These are phyloP conservation scores for Saccharomyces hybrid DNA, from an alignment of 1,139 yeast genomes.

Conservation along the genomic window DNA sequence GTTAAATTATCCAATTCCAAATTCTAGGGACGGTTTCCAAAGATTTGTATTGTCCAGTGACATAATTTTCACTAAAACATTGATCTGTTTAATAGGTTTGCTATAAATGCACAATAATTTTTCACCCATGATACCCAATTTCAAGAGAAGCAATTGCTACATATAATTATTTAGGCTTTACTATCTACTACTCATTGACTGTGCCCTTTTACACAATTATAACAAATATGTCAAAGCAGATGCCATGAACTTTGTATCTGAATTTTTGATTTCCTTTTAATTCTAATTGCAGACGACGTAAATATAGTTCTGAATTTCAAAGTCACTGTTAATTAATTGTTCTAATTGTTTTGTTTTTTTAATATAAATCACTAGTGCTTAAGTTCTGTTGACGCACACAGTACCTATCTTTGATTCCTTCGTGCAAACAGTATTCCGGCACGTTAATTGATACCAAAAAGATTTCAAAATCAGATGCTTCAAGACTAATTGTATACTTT, in stretches of 20 bases:
- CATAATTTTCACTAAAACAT: not conserved
- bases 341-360: no score
- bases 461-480: not conserved
- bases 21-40: not conserved
- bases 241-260: not conserved
- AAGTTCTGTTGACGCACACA: not conserved
- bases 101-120: not conserved
- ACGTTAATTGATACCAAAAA: not conserved
- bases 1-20: not conserved
- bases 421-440: not conserved
- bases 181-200: not conserved
- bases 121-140: not conserved
- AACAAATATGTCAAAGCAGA: not conserved
- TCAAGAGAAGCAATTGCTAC: not conserved
- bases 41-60: not conserved
- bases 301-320: not conserved
- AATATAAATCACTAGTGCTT: not conserved
- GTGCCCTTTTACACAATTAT: not conserved
- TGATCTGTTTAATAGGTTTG: not conserved
- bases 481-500: not conserved
- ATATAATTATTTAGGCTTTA: not conserved
- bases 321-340: not conserved
- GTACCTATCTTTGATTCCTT: not conserved
- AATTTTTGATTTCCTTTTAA: not conserved
- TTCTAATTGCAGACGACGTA: not conserved